phyloP scores from a whole-genome alignment of 495 filamentous ascomycete species.

The Annulohypoxylon nitens region DNA sequence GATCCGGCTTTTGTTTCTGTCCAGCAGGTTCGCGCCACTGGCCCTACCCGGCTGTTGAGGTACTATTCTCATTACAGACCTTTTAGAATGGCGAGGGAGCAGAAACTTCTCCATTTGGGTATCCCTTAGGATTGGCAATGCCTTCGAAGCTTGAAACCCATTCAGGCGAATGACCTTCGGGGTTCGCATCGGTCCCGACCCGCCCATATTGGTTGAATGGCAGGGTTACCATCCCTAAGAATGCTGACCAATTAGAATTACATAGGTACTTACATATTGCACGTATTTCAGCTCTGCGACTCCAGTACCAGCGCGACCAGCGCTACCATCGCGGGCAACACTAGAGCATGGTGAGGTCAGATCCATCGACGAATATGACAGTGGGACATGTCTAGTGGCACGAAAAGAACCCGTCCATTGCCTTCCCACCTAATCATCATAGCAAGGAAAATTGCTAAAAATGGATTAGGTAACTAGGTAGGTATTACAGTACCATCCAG shows the following conservation, averaged over 20 bases:
- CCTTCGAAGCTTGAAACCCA: constrained; percentile 42
- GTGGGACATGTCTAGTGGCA: constrained; percentile 30
- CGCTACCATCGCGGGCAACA: not conserved
- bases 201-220: constrained; percentile 13
- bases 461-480: constrained; percentile 31
- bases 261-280: constrained; percentile 4
- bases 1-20: constrained; percentile 14
- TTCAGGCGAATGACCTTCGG: constrained; percentile 38
- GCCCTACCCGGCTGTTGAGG: constrained; percentile 13
- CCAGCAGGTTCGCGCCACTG: constrained; percentile 25
- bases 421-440: constrained; percentile 18
- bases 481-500: constrained; percentile 42
- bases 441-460: constrained; percentile 36
- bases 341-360: constrained; percentile 25
- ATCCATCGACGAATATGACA: constrained; percentile 19
- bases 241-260: constrained; percentile 26
- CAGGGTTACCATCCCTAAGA: constrained; percentile 29
- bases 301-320: not conserved
- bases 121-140: constrained; percentile 22
- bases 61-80: constrained; percentile 2
- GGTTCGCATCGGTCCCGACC: constrained; percentile 41
- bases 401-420: constrained; percentile 32
- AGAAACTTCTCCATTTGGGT: constrained; percentile 4
- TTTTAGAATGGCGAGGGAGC: constrained; percentile 1
- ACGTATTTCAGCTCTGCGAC: constrained; percentile 28